Base-by-base conservation (phyloP, 2,329 filamentous ascomycete species). In the Hymenoscyphus fructigenus region DNA sequence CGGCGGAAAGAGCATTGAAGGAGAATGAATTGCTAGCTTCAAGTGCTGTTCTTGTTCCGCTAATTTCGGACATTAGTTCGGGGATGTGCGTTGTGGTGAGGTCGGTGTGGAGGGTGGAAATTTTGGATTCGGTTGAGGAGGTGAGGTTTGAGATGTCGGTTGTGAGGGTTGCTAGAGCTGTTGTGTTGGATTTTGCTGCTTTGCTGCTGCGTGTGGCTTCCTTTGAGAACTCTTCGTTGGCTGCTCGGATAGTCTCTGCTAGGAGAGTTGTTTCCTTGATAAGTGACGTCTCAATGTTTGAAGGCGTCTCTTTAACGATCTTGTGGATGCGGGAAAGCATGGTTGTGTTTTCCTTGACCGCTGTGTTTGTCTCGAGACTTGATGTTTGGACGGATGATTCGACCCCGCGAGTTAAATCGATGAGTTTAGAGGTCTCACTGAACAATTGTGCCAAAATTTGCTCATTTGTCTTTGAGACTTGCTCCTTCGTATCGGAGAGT, bases 1-100 rank as follows among this genome's bases (percentile, higher is more conserved):
- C 60, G 26, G 61, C 36, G 34, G 61, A 61, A 57, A 67, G 26
- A 20, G 61, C 32, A 23, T 67, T 55, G 38, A 67, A 62, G 59
- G 56, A 62, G 34, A 59, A 50, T 23, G 59, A 53, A 14, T 57
- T 64, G 20, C 28, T 17, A 53, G 5, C 12, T 28, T 62, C 36
- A 55, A 55, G 32, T 53, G 50, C 38, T 23, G 20, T 41, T 60
- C 44, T 32, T 9, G 59, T 60, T 23, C 38, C 41, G 23, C 20
- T 14, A 34, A 57, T 29, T 23, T 36, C 60, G 5, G 20, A 34
- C n/a, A 62, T 3, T 20, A 62, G n/a, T 53, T 29, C 20, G 4
- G 60, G 60, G 1, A 62, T 4, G 60, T 57, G 60, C 23, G 36
- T 44, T 29, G 28, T 36, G 28, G 26, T 47, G 6, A 62, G 20